Evolutionary conservation across 352 stramenopile species (phyloP).

Genomic region (Pythium monospermum): DNA sequence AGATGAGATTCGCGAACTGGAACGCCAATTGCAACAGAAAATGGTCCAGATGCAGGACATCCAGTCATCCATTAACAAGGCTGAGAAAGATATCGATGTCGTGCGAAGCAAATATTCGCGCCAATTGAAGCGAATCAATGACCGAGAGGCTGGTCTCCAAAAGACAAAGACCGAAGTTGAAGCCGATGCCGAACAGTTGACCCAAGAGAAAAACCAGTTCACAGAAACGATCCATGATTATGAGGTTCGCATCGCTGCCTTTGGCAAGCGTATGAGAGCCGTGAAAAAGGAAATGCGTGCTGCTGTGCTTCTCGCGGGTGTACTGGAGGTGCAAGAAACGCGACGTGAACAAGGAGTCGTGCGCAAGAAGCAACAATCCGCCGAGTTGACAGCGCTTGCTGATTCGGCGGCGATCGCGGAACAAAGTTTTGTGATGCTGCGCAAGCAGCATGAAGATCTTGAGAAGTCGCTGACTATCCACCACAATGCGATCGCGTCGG

Average conservation of each 20-base stretch:
- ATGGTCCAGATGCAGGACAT: constrained; percentile 50
- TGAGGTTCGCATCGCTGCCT: constrained; percentile 35
- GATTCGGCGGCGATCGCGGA: constrained; percentile 68
- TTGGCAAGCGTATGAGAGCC: constrained; percentile 50
- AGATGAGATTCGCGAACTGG: constrained; percentile 67
- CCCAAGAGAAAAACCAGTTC: constrained; percentile 52
- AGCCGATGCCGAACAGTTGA: constrained; percentile 52
- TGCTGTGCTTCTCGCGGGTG: constrained; percentile 48
- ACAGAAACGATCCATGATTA: constrained; percentile 50
- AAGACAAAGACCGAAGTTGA: constrained; percentile 77
- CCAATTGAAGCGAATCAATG: constrained; percentile 73
- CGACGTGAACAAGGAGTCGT: constrained; percentile 56
- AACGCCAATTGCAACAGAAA: constrained; percentile 62
- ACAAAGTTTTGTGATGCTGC: constrained; percentile 69
- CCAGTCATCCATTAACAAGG: constrained; percentile 60
- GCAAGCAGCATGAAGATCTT: constrained; percentile 69
- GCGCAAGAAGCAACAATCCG: constrained; percentile 71
- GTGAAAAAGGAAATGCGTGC: constrained; percentile 72
- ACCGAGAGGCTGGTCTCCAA: constrained; percentile 65
- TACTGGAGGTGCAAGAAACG: constrained; percentile 72
- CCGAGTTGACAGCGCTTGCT: constrained; percentile 60
- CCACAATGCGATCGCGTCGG: constrained; percentile 76
- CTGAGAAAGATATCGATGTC: constrained; percentile 70
- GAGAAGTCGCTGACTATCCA: constrained; percentile 70
- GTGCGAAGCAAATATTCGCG: constrained; percentile 70